Percentiles rank a stretch among this genome's conserved stretches.
Evolutionary conservation across 2,329 filamentous ascomycete species (phyloP).

Genomic region (Malbranchea zuffiana): DNA sequence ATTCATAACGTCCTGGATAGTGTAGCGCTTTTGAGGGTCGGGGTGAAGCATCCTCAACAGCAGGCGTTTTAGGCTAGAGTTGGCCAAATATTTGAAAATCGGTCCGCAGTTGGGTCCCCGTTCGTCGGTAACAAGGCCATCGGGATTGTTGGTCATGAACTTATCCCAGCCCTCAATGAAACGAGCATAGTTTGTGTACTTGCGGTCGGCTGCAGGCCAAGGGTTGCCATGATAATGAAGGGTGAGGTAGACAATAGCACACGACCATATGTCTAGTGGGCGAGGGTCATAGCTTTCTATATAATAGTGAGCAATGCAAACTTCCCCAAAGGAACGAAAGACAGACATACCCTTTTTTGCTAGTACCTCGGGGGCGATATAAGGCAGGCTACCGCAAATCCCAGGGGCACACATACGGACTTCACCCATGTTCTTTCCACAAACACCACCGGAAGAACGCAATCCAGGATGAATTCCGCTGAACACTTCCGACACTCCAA

Average conservation of each 20-base stretch:
- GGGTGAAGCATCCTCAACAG: slow-evolving; percentile 76
- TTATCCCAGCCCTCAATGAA: slow-evolving; percentile 58
- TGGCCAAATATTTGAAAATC: slow-evolving; percentile 51
- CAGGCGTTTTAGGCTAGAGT: slow-evolving; percentile 57
- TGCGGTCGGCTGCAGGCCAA: slow-evolving; percentile 58
- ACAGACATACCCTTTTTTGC: slow-evolving; percentile 45
- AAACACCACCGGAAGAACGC: slow-evolving; percentile 59
- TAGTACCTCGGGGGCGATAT: slow-evolving; percentile 78
- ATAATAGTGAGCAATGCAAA: slow-evolving; percentile 7
- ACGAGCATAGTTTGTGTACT: slow-evolving; percentile 50
- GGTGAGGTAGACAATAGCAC: slow-evolving; percentile 70
- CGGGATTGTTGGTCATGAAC: slow-evolving; percentile 50
- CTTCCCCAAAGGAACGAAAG: not conserved
- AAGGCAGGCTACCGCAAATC: slow-evolving; percentile 74
- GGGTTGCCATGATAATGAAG: slow-evolving; percentile 61
- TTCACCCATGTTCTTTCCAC: slow-evolving; percentile 60
- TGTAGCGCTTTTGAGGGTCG: slow-evolving; percentile 58
- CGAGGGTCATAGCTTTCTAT: slow-evolving; percentile 58
- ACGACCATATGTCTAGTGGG: slow-evolving; percentile 75
- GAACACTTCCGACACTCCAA: slow-evolving; percentile 82
- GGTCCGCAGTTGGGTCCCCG: slow-evolving; percentile 56
- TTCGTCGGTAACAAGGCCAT: slow-evolving; percentile 43
- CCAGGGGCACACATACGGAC: slow-evolving; percentile 63
- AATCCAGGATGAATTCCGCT: slow-evolving; percentile 69
- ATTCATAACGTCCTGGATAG: slow-evolving; percentile 56